Base-by-base conservation (phyloP, 176 grass and related monocot genomes). In the Tuctoria greenei region DNA sequence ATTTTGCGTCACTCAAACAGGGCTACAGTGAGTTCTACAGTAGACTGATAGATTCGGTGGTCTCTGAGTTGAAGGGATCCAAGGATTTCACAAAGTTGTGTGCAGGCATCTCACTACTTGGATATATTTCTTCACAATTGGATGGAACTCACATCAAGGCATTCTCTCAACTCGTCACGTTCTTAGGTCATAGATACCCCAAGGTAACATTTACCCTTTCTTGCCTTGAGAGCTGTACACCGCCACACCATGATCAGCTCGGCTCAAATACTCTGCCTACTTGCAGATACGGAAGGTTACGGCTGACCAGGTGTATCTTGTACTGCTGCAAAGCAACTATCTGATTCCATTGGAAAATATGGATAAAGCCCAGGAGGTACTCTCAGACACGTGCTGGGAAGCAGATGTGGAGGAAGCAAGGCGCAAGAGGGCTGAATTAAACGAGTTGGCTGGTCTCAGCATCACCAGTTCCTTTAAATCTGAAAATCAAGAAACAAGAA, bases 251-350 rank as follows among this genome's bases (percentile, higher is more conserved):
- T 39, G 8, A 46, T 51, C 23, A 55, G 56, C 21, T 55, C 15
- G 64, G 51, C 42, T 80, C 64, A 80, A 8, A 75, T 80, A 34
- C 21, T 64, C 24, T 63, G 2, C 64, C 60, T 69, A 70, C 38
- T 59, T 70, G 12, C 72, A 98, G 91, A 95, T 99, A 39, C 89
- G 89, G 63, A 92, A 95, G 83, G 81, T 80, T 77, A 84, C 91
- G 28, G 95, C 91, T 35, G 95, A 99, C 79, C 89, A 99, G 82
- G 95, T 99, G 50, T 95, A 90, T 63, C 86, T 99, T 66, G 82
- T 95, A 14, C 73, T 98, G 71, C 79, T 94, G 79, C 91, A 95
- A 87, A 95, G 84, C 57, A 81, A 79, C 38, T 43, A 77, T 61
- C 60, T 88, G 28, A 57, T 99, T 57, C 47, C 61, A 12, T 56